Base-by-base conservation (phyloP, 371 early-diverging fungal species). In the Mucor velutinosus region DNA sequence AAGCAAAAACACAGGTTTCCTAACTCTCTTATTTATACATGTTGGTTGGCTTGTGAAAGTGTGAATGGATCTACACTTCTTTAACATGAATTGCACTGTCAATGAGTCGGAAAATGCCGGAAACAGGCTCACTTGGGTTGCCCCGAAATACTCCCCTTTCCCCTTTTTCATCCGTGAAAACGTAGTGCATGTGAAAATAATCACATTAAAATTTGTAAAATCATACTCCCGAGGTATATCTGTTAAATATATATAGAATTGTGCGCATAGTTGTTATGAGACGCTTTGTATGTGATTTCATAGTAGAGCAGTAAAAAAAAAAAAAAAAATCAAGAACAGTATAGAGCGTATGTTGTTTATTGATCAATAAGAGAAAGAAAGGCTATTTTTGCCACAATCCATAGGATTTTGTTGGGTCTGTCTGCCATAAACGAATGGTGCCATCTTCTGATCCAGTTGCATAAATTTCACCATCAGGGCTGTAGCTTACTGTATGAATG, bases 361-460 rank as follows among this genome's bases (percentile, higher is more conserved):
- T 45, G 14, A 45, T 6, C n/a, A 43, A 47, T n/a, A n/a, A 17
- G 49, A 7, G 2, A 15, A 43, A 43, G 43, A 43, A 25, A 23
- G 10, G 51, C 4, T 51, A 51, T 23, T 73, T 81, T 71, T 91
- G 90, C 93, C 93, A 93, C 58, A 93, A 79, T 8, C 93, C 93
- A 72, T 91, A 93, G 14, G 83, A 74, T 47, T 84, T 86, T 17
- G 88, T 90, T 19, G 93, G 90, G 37, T 80, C 81, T 7, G 90
- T 86, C 75, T 91, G 92, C 93, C 93, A 93, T 64, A 92, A 77
- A 49, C 91, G 82, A 59, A 93, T 90, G 3, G 91, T 92, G 1
- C 92, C 92, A 65, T 93, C 93, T 80, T 93, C 93, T 43, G 93
- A 93, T 35, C 94, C 95, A 1, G 94, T 93, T 7, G 95, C 94